Evolutionary conservation across 495 filamentous ascomycete species (phyloP).

Genomic region (Annulohypoxylon nitens): DNA sequence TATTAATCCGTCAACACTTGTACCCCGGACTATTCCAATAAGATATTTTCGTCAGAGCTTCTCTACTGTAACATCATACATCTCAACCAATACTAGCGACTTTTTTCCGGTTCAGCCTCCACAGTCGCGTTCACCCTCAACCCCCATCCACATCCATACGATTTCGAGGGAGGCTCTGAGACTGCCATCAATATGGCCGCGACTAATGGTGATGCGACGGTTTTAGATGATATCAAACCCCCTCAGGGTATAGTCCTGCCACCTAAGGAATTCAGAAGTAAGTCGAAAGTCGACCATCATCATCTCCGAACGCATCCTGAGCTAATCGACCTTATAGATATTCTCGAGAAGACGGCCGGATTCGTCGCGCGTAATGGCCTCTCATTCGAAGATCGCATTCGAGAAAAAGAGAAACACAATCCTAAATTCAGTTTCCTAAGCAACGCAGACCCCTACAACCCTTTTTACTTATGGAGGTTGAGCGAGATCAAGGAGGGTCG

Average conservation of each 20-base stretch:
- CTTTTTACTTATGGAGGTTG: conserved; percentile 92
- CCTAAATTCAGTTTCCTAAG: conserved; percentile 91
- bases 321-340: conserved; percentile 78
- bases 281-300: conserved; percentile 23
- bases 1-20: conserved; percentile 35
- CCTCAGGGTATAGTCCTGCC: conserved; percentile 88
- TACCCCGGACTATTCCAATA: not conserved
- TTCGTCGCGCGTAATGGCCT: conserved; percentile 88
- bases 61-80: conserved; percentile 45
- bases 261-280: conserved; percentile 64
- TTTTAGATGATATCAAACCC: conserved; percentile 72
- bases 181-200: conserved; percentile 62
- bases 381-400: conserved; percentile 89
- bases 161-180: conserved; percentile 42
- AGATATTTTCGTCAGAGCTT: conserved; percentile 43
- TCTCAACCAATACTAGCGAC: conserved; percentile 31
- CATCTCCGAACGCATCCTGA: conserved; percentile 49
- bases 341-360: conserved; percentile 96
- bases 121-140: conserved; percentile 9
- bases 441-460: conserved; percentile 83
- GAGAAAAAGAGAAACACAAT: conserved; percentile 86
- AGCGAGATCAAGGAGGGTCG: conserved; percentile 85
- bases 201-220: conserved; percentile 69
- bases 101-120: conserved; percentile 28
- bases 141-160: conserved; percentile 8